Evolutionary conservation across 1,139 yeast species (phyloP).

Genomic region (Pichia sp.): DNA sequence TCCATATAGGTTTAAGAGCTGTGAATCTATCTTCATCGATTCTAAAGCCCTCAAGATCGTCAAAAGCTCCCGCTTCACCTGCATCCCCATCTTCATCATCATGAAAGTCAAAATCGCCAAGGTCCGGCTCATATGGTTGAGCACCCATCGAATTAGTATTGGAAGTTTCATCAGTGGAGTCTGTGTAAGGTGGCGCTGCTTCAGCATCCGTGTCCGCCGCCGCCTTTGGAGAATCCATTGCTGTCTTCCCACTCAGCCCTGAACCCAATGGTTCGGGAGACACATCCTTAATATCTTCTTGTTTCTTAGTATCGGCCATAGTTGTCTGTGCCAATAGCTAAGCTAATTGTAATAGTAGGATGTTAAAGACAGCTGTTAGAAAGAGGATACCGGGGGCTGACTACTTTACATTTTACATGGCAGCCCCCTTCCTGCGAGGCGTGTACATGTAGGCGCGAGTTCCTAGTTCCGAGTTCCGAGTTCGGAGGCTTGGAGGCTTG

Average conservation of each 20-base stretch:
- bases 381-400: no score
- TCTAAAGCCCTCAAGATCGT: conserved; percentile 4
- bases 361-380: no score
- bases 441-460: no score
- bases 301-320: no score
- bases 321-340: no score
- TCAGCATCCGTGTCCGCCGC: conserved; percentile 64
- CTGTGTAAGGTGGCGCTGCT: background rate
- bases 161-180: background rate
- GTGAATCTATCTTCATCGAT: conserved; percentile 51
- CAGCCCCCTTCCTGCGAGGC: no score
- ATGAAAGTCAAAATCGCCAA: conserved; percentile 1
- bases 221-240: no score
- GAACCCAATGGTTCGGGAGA: conserved; percentile 1
- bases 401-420: no score
- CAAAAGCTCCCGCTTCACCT: conserved; percentile 1
- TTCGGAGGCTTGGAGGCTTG: no score
- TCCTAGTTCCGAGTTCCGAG: no score
- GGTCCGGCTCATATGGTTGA: conserved; percentile 13
- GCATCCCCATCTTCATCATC: background rate
- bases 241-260: background rate
- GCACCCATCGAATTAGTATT: no score
- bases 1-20: conserved; percentile 56
- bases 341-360: no score
- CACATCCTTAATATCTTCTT: background rate